Base-by-base conservation (phyloP, 768 basidiomycete species). In the Chalciporus pseudorubinellus region DNA sequence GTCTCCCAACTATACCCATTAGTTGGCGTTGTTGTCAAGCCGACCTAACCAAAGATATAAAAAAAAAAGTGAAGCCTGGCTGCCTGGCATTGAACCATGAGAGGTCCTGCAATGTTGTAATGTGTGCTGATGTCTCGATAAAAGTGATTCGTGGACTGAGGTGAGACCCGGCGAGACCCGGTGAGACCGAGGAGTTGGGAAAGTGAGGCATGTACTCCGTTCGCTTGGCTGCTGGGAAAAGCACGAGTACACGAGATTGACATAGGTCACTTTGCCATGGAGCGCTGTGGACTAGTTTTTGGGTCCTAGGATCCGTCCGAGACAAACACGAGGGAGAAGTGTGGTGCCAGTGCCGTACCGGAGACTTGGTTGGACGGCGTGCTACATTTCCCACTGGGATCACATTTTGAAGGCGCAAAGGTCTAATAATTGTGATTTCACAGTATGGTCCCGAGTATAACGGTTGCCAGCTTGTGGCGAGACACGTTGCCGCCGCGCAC, bases 401-500 rank as follows among this genome's bases (percentile, higher is more conserved):
- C 48, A 56, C 51, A 46, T 33, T 57, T 24, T 28, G 39, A 44
- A 44, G 48, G 53, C 46, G 52, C 34, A 55, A 21, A 24, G 61
- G 58, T 60, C 42, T 46, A 24, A 45, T 52, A 11, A 39, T 44
- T n/a, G 20, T 20, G n/a, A 33, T 47, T 11, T 48, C 39, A 14
- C 36, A n/a, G n/a, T 38, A 14, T 44, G 24, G 5, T 31, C 43
- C 45, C 55, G 52, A 41, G 18, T 26, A 46, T 26, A 43, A 43
- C 48, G 48, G 53, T 20, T 22, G 26, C 38, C 31, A 45, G 33
- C 29, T 29, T 53, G 55, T 64, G 64, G 64, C 59, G 21, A 55
- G 50, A 43, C 49, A 65, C 55, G 57, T 48, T 55, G 55, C 29
- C 24, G 39, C 39, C 19, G 24, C 36, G 48, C 46, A 43, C 40